Base-by-base conservation (phyloP, 1,284 basidiomycete species). In the Trametes versicolor region DNA sequence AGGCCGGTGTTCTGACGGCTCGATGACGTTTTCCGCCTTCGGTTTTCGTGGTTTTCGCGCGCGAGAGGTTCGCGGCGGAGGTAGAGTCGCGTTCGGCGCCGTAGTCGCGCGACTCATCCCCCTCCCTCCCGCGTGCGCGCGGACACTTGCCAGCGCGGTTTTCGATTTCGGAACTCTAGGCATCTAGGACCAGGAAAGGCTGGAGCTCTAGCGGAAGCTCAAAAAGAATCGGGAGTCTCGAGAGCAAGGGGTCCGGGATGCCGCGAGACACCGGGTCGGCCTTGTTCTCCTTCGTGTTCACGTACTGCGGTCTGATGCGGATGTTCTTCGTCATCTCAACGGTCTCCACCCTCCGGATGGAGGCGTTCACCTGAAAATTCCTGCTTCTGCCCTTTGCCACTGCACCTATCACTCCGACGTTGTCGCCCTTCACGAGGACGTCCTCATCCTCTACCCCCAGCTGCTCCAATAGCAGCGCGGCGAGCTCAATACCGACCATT, bases 401-500 rank as follows among this genome's bases (percentile, higher is more conserved):
- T 5, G 58, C 58, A 1, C 39, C 27, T 10, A 60, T 54, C 0
- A 60, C 58, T 0, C 58, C 58, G 4, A 12, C 15, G 51, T 60
- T 60, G 50, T 60, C 58, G 7, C 58, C 27, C 6, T 27, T 3
- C 9, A 50, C 12, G 3, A 32, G 29, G 8, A 50, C 1, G 27
- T 50, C 29, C 27, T 23, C 32, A 37, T 65, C 51, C 7, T 29
- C 8, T 9, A 29, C 29, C 0, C 65, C 60, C 6, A 27, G 21
- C 10, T 43, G 32, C 1, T 52, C 45, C 2, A 74, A 19, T 7
- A 58, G 43, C 8, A 57, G 56, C 0, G 74, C 57, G 0, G 70
- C 64, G 2, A 82, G 67, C 65, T 82, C 77, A 3, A 82, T 69
- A 0, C 77, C 81, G 0, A 82, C 66, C 49, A 79, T 75, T 65